These are phyloP conservation scores for Yarrowia sp. DNA, from an alignment of 805 yeast genomes.

Conservation along the genomic window DNA sequence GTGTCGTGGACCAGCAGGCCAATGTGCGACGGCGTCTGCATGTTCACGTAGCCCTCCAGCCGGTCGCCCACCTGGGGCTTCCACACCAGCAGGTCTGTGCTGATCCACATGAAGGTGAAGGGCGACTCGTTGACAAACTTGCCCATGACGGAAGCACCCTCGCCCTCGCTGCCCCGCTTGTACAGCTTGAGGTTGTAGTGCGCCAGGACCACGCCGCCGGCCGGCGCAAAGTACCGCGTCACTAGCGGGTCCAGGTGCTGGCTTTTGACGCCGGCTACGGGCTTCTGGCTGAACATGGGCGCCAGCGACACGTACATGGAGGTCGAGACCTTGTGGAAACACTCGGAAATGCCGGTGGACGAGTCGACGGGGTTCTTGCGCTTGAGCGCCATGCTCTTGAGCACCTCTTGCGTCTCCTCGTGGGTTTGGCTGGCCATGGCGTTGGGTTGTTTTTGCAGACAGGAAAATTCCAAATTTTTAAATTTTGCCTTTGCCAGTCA, in stretches of 20 bases:
- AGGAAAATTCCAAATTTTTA: conserved; percentile 5
- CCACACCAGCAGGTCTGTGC: conserved; percentile 84
- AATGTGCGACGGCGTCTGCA: conserved; percentile 93
- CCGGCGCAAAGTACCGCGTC: conserved; percentile 72
- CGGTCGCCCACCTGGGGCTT: conserved; percentile 83
- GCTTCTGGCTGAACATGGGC: conserved; percentile 67
- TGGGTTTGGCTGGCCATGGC: background rate
- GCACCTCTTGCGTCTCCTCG: conserved; percentile 20
- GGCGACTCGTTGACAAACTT: conserved; percentile 77
- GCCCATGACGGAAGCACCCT: conserved; percentile 48
- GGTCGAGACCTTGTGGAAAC: conserved; percentile 62
- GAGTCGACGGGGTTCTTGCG: conserved; percentile 33
- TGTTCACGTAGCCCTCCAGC: conserved; percentile 81
- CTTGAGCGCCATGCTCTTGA: conserved; percentile 14
- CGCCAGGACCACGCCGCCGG: conserved; percentile 80
- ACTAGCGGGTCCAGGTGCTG: conserved; percentile 90
- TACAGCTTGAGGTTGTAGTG: conserved; percentile 63
- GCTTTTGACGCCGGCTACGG: conserved; percentile 72
- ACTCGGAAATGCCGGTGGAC: conserved; percentile 48
- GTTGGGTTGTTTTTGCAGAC: conserved; percentile 5
- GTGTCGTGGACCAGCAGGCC: conserved; percentile 90
- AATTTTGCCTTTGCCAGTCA: conserved; percentile 9
- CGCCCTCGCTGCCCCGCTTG: conserved; percentile 35
- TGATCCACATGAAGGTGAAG: conserved; percentile 82
- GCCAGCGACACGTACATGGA: conserved; percentile 82